Base-by-base conservation (phyloP, 306 rosid genomes). In the Vigna nakashimae region DNA sequence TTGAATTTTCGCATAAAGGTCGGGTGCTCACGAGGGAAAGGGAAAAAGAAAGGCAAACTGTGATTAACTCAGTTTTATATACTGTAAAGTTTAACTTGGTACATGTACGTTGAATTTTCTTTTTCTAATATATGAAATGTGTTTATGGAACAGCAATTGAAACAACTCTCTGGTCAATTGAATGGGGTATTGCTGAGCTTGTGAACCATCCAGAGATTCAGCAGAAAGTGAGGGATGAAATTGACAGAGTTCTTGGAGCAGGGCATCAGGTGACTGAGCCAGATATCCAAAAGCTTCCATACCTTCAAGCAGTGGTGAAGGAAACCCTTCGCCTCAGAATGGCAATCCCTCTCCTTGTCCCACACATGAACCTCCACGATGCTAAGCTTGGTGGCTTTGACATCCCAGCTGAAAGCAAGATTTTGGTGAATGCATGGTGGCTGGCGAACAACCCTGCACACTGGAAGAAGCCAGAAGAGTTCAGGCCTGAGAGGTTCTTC, bases 321-420 rank as follows among this genome's bases (percentile, higher is more conserved):
- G 98, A 93, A 28, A 89, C 97, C 0, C 91, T 93, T 1, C 84
- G 98, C 0, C 91, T 91, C 0, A 78, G 97, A 9, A 93, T 91
- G 98, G 96, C 98, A 0, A 91, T 91, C 18, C 98, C 98, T 0
- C 91, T 93, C 22, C 96, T 93, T 0, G 96, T 91, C 34, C 98
- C 98, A 0, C 98, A 93, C 88, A 91, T 93, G 98, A 93, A 93
- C 83, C 96, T 93, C 49, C 83, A 90, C 8, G 96, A 93, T 0
- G 97, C 97, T 0, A 93, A 90, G 88, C 96, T 93, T 0, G 89
- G 78, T 0, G 89, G 89, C 6, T 88, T 9, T 30, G 98, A 93
- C 84, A 91, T 93, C 36, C 97, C 98, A 0, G 98, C 98, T 0
- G 97, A 93, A 87, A 93, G 98, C 89, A 91, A 91, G 75, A 86